Base-by-base conservation (phyloP, 371 early-diverging fungal species). In the Actinomortierella wolfii region DNA sequence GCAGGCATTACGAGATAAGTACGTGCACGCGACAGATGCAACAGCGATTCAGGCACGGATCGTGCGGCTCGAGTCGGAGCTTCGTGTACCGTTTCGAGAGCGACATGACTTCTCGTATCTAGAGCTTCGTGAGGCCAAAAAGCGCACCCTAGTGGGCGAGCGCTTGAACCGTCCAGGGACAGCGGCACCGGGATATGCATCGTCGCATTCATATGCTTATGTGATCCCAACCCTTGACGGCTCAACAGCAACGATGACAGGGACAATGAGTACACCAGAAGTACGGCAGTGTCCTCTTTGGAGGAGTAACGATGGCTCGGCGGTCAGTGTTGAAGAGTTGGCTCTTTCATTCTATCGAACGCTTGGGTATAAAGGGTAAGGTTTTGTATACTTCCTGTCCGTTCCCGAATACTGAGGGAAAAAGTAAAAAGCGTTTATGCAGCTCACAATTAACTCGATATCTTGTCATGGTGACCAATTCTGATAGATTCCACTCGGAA, bases 401-500 rank as follows among this genome's bases (percentile, higher is more conserved):
- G n/a, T n/a, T n/a, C n/a, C n/a, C n/a, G n/a, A n/a, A n/a, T n/a
- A n/a, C n/a, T n/a, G n/a, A n/a, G n/a, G n/a, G n/a, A n/a, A n/a
- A n/a, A n/a, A n/a, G n/a, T n/a, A n/a, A n/a, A n/a, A n/a, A n/a
- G n/a, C n/a, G n/a, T n/a, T n/a, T n/a, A n/a, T n/a, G n/a, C n/a
- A n/a, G n/a, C n/a, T n/a, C n/a, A n/a, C n/a, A n/a, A n/a, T n/a
- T n/a, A n/a, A n/a, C n/a, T n/a, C n/a, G n/a, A n/a, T n/a, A n/a
- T n/a, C n/a, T n/a, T n/a, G n/a, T n/a, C n/a, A n/a, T n/a, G n/a
- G n/a, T n/a, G n/a, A n/a, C n/a, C n/a, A n/a, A n/a, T n/a, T n/a
- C n/a, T 84, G 87, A 7, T 11, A 34, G 34, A 11, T 34, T 56
- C 82, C 92, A 92, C 48, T 82, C 88, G 0, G 92, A 92, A 63